Evolutionary conservation across 2,329 filamentous ascomycete species (phyloP), one percentile per base, ranked within the genome.

Genomic region (Claviceps sp.): DNA sequence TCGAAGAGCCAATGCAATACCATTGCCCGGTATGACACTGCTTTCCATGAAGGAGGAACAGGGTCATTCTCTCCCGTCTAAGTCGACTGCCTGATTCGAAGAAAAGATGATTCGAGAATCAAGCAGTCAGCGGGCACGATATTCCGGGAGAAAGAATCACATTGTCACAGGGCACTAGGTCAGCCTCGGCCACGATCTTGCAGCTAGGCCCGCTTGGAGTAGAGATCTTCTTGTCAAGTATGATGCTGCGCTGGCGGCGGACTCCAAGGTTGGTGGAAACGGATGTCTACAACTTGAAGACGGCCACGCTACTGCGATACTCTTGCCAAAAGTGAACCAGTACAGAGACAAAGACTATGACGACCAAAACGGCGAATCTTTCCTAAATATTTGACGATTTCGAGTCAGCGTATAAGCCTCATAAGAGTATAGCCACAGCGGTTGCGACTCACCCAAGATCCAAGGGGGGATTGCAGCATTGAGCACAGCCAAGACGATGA

Each of bases 51-150:
- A 58, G 13, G 56, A 18, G 57, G 49, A 2, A 60, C 59, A 2
- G 62, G 61, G 8, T 56, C 57, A 48, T 53, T 63, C 49, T 64
- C 62, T n/a, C 62, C 62, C 0, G 60, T 64, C 60, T 60, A 62
- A 14, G 59, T 61, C n/a, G 61, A 63, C 49, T 63, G 61, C 37
- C 61, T 60, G 48, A 63, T 53, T 2, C 60, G 61, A 1, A 63
- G 54, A 37, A 62, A 64, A 9, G 56, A 59, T 1, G 61, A 48
- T 18, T 63, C 60, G 2, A 63, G 52, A n/a, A 64, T 54, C 45
- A 63, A 36, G 50, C 61, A 60, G 45, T 64, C 62, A n/a, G 62
- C 61, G 2, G 60, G 60, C 4, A 63, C 57, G 34, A 62, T 49
- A n/a, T 53, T 1, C 60, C 60, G 3, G 61, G 60, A 1, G 55